Conservation (phyloP, 441 rosid genomes). For the Biscutella laevigata region DNA sequence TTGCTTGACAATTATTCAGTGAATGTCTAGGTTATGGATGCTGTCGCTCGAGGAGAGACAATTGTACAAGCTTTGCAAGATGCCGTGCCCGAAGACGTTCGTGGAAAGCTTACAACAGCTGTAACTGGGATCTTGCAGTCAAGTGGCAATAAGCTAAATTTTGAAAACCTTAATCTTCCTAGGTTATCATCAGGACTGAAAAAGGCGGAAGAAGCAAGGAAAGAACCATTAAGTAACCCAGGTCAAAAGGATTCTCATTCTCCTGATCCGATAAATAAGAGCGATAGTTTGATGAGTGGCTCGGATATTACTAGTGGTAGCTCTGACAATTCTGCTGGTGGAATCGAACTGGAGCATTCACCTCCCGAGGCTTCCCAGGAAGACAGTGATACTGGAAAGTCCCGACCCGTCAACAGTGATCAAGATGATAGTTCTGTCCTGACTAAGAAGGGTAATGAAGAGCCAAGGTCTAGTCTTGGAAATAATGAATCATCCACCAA, state of each 20-base stretch:
- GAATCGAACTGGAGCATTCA: slow-evolving; percentile 29
- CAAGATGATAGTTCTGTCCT: slow-evolving; percentile 35
- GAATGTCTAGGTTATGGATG: slow-evolving; percentile 68
- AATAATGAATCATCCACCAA: slow-evolving; percentile 27
- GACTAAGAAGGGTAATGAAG: slow-evolving; percentile 31
- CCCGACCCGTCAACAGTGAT: slow-evolving; percentile 28
- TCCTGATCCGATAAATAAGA: slow-evolving; percentile 34
- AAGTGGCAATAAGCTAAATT: slow-evolving; percentile 44
- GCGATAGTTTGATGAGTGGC: slow-evolving; percentile 35
- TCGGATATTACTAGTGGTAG: slow-evolving; percentile 28
- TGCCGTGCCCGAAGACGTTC: slow-evolving; percentile 94
- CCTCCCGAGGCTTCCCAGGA: slow-evolving; percentile 35
- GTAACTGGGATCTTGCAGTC: slow-evolving; percentile 56
- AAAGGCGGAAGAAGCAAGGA: slow-evolving; percentile 34
- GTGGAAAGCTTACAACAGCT: slow-evolving; percentile 65
- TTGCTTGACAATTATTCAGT: slow-evolving; percentile 24
- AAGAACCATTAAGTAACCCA: slow-evolving; percentile 29
- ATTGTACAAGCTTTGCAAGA: slow-evolving; percentile 74
- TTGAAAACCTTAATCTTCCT: slow-evolving; percentile 39
- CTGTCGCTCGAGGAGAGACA: slow-evolving; percentile 84
- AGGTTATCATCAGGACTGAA: slow-evolving; percentile 29
- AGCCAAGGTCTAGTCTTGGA: slow-evolving; percentile 33
- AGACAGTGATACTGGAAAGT: slow-evolving; percentile 29
- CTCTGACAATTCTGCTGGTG: slow-evolving; percentile 30
- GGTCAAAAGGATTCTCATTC: slow-evolving; percentile 31